phyloP scores from a whole-genome alignment of 1,284 basidiomycete genomes.

The Grifola frondosa region DNA sequence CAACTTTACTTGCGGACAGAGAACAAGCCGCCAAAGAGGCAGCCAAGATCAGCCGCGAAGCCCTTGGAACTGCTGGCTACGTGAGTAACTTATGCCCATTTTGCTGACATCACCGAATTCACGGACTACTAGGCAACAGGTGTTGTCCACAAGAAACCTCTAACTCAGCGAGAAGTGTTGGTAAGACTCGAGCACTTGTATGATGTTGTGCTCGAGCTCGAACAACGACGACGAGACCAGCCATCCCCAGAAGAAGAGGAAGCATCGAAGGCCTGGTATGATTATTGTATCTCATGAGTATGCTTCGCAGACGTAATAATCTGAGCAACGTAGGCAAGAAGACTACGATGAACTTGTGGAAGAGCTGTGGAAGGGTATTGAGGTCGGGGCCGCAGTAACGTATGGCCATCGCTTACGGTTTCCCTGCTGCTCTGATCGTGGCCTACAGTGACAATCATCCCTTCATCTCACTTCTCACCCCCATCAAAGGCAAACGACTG shows the following conservation, averaged over 20 bases:
- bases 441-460: constrained; percentile 90
- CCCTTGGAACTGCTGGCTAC: constrained; percentile 54
- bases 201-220: constrained; percentile 81
- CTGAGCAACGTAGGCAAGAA: constrained; percentile 49
- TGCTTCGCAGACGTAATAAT: too few species aligned
- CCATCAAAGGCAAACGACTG: constrained; percentile 92
- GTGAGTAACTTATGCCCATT: constrained; percentile 34
- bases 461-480: constrained; percentile 89
- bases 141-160: constrained; percentile 63
- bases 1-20: constrained; percentile 34
- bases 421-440: too few species aligned
- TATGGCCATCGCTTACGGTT: too few species aligned
- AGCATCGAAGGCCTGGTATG: constrained; percentile 53
- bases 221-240: constrained; percentile 83
- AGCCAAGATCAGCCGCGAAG: constrained; percentile 69
- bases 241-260: constrained; percentile 64
- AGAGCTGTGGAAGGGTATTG: constrained; percentile 78
- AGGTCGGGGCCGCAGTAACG: constrained; percentile 88
- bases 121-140: constrained; percentile 44
- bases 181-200: constrained; percentile 86
- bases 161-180: constrained; percentile 79
- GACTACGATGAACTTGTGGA: constrained; percentile 67
- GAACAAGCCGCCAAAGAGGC: constrained; percentile 67
- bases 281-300: too few species aligned
- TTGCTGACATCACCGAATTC: background rate